A percentile compares a stretch with the other conserved stretches of the same genome.
Evolutionary conservation across 768 basidiomycete genomes (phyloP).

Genomic region (Tulasnella sp.): DNA sequence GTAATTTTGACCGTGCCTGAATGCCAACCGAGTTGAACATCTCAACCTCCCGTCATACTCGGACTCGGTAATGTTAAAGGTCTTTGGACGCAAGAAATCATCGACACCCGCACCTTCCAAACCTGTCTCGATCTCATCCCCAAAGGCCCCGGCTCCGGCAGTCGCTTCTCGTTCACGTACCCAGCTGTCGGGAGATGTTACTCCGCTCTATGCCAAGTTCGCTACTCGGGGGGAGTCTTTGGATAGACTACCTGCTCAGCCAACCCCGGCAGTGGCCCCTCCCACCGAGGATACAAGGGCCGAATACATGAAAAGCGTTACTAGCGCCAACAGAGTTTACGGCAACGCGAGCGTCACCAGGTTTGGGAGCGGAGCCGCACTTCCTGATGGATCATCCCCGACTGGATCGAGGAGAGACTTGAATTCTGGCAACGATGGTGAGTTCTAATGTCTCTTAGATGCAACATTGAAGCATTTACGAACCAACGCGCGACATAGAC

Average conservation of each 20-base stretch:
- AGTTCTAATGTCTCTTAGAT: too few relatives aligned
- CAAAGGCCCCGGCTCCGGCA: not conserved
- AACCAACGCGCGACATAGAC: too few relatives aligned
- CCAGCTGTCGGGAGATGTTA: not conserved
- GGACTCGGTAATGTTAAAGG: not conserved
- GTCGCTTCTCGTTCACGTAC: not conserved
- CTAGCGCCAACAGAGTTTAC: not conserved
- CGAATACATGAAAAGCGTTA: not conserved
- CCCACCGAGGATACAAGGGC: not conserved
- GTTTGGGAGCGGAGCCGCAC: not conserved
- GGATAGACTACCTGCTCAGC: not conserved
- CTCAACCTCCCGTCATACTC: not conserved
- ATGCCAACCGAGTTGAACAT: not conserved
- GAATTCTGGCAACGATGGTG: too few relatives aligned
- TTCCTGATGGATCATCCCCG: not conserved
- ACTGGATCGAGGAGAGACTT: too few relatives aligned
- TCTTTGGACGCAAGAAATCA: not conserved
- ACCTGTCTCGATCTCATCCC: not conserved
- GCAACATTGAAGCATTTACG: too few relatives aligned
- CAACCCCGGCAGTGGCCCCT: not conserved
- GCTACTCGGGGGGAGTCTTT: conserved; percentile 5
- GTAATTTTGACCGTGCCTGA: not conserved
- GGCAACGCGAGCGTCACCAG: conserved; percentile 9
- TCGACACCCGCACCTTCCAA: not conserved
- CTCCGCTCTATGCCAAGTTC: conserved; percentile 12